Conservation (phyloP, 148 eudicot genomes). For the Gaultheria prostrata region DNA sequence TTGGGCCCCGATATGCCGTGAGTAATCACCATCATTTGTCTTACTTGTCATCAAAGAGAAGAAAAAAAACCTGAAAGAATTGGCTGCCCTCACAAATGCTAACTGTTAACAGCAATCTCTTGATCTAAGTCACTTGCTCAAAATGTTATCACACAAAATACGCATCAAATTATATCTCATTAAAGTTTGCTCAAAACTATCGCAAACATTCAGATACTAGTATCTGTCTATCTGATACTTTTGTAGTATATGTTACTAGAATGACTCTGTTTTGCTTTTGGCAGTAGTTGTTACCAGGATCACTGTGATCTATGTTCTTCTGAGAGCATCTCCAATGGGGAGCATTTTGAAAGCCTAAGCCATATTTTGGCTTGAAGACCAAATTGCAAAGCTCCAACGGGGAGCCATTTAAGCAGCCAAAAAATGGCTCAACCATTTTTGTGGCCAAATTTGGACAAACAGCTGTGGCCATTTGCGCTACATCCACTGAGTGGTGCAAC, state of each 20-base stretch:
- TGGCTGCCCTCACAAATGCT: background rate
- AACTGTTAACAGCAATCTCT: background rate
- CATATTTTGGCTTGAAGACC: too few relatives aligned
- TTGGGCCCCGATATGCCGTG: constrained; percentile 94
- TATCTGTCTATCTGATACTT: too few relatives aligned
- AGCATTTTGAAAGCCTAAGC: too few relatives aligned
- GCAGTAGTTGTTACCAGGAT: background rate
- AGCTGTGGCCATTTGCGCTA: background rate
- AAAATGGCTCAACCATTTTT: background rate
- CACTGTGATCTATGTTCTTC: background rate
- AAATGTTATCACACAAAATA: background rate
- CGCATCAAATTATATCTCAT: background rate
- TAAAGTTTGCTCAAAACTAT: background rate
- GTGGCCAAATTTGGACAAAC: background rate
- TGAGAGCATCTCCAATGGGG: too few relatives aligned
- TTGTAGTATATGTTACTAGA: background rate
- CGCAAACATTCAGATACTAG: background rate
- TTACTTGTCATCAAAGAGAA: background rate
- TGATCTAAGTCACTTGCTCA: background rate
- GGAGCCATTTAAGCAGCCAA: too few relatives aligned
- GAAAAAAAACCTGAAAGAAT: background rate
- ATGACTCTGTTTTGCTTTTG: background rate
- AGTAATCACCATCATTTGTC: constrained; percentile 35
- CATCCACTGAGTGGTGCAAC: too few relatives aligned
- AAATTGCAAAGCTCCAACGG: too few relatives aligned